These are phyloP conservation scores for Hordeum vulgare DNA, from an alignment of 176 grass and related monocot genomes.

Conservation along the genomic window MorexV3_pseudomolecules_assembly NC_058523.1:100319295-100319794, in stretches of 20 bases:
- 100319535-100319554: background rate
- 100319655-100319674: constrained; percentile 69
- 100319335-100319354: background rate
- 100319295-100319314: background rate
- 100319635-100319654: constrained; percentile 62
- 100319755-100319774: constrained; percentile 14
- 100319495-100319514: background rate
- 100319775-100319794: background rate
- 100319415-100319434: constrained; percentile 70
- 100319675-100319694: constrained; percentile 71
- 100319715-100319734: constrained; percentile 40
- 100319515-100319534: background rate
- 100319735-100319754: background rate
- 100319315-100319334: background rate
- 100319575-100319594: background rate
- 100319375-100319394: background rate
- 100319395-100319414: constrained; percentile 65
- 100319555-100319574: constrained; percentile 14
- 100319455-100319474: constrained; percentile 71
- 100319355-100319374: background rate
- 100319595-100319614: constrained; percentile 78
- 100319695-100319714: constrained; percentile 76
- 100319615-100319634: constrained; percentile 69
- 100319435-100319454: constrained; percentile 69
- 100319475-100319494: constrained; percentile 19